phyloP scores from a whole-genome alignment of 148 eudicot genomes.

The Heliosperma pusillum region DNA sequence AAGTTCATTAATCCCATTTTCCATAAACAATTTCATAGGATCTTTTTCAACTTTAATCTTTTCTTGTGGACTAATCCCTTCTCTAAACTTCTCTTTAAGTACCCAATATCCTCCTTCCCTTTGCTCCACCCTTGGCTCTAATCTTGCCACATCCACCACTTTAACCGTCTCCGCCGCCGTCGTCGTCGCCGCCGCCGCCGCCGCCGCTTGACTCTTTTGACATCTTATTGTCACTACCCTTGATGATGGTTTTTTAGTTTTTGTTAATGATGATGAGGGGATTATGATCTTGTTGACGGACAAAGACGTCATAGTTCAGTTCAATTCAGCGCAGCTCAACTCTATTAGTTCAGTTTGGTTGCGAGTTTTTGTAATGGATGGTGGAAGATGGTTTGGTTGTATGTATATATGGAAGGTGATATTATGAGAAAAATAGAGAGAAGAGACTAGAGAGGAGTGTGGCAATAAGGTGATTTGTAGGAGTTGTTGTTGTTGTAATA shows the following conservation, averaged over 20 bases:
- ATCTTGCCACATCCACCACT: conserved; percentile 33
- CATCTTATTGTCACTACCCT: not conserved
- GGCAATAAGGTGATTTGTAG: conserved; percentile 13
- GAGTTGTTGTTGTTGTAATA: conserved; percentile 37
- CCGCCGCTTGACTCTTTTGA: conserved; percentile 13
- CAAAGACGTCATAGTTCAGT: conserved; percentile 19
- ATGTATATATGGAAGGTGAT: no score
- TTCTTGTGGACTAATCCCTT: conserved; percentile 77
- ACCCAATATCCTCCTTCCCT: conserved; percentile 76
- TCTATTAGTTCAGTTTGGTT: not conserved
- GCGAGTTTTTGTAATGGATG: conserved; percentile 19
- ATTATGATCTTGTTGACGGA: conserved; percentile 20
- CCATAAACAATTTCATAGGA: conserved; percentile 71
- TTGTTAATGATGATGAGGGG: not conserved
- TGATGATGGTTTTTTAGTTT: not conserved
- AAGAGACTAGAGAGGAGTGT: conserved; percentile 22
- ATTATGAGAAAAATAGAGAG: no score
- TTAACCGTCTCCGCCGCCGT: conserved; percentile 28
- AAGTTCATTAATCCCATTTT: conserved; percentile 67
- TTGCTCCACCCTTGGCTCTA: conserved; percentile 84
- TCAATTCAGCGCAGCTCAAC: not conserved
- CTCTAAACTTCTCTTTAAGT: conserved; percentile 78
- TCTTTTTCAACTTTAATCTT: conserved; percentile 84
- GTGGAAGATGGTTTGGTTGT: not conserved
- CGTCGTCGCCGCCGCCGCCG: conserved; percentile 33